A percentile compares a stretch with the other conserved stretches of the same genome.
These are phyloP conservation scores for Gastrolobium villosum DNA, from an alignment of 306 rosid genomes.

Conservation along the genomic window DNA sequence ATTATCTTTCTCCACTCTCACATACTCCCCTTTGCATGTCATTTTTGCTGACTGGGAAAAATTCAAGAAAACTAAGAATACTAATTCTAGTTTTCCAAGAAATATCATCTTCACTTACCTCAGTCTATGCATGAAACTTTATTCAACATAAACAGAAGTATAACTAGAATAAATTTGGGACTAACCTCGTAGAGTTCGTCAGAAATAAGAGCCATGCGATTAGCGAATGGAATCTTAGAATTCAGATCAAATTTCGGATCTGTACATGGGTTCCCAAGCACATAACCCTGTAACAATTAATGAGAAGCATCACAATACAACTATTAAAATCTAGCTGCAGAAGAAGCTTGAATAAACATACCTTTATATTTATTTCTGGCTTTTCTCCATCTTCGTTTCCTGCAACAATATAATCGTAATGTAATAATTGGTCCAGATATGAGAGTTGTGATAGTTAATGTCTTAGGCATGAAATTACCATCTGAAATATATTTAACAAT, in stretches of 20 bases:
- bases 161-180: not conserved
- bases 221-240: conserved; percentile 42
- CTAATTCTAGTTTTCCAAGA: not conserved
- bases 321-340: not conserved
- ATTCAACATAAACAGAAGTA: not conserved
- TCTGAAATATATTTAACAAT: conserved; percentile 44
- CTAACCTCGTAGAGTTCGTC: conserved; percentile 57
- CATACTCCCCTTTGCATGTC: conserved; percentile 49
- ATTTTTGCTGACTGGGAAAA: conserved; percentile 40
- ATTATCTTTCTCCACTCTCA: conserved; percentile 3
- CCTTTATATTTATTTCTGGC: conserved; percentile 42
- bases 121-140: too few species aligned
- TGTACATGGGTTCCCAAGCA: conserved; percentile 40
- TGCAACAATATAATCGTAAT: conserved; percentile 15
- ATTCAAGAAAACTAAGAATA: not conserved
- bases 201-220: conserved; percentile 49
- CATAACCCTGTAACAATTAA: conserved; percentile 46
- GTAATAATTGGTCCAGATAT: not conserved
- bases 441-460: not conserved
- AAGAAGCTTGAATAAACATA: conserved; percentile 16
- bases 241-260: conserved; percentile 22
- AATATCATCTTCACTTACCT: too few species aligned
- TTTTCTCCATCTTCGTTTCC: conserved; percentile 41
- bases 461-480: conserved; percentile 33
- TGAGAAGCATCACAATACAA: not conserved